Conservation (phyloP, 2,329 filamentous ascomycete genomes). For the Apiospora rasikravindrae region DNA sequence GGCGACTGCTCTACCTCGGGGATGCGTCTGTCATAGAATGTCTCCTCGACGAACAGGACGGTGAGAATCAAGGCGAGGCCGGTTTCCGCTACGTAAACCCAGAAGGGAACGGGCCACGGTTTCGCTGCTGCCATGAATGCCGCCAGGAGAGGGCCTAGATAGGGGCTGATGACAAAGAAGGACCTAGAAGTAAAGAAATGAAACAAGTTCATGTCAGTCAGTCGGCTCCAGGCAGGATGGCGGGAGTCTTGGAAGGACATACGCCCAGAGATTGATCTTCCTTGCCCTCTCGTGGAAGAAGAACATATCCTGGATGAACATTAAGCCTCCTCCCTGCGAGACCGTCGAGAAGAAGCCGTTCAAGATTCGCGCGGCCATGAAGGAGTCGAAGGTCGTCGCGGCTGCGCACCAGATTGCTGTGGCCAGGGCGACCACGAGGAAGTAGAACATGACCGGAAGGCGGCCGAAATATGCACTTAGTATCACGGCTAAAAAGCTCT, state of each 20-base stretch:
- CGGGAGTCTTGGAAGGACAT: constrained; percentile 26
- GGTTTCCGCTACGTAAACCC: constrained; percentile 50
- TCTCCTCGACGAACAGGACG: constrained; percentile 51
- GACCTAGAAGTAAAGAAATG: constrained; percentile 30
- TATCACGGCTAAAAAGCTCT: constrained; percentile 23
- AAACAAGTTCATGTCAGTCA: not conserved
- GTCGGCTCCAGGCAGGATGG: not conserved
- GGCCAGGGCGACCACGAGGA: constrained; percentile 42
- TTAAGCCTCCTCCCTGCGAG: constrained; percentile 51
- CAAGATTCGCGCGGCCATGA: constrained; percentile 53
- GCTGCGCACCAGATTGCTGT: constrained; percentile 51
- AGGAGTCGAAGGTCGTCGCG: constrained; percentile 50
- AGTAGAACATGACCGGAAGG: constrained; percentile 50
- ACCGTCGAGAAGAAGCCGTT: constrained; percentile 55
- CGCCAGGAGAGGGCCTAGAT: constrained; percentile 49
- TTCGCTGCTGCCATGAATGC: constrained; percentile 55
- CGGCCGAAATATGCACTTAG: constrained; percentile 50
- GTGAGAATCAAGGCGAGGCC: constrained; percentile 45
- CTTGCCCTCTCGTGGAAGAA: constrained; percentile 62
- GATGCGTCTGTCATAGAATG: constrained; percentile 54
- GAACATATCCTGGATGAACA: constrained; percentile 60
- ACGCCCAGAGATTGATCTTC: constrained; percentile 55
- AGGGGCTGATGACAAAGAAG: constrained; percentile 48
- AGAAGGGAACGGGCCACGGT: constrained; percentile 53
- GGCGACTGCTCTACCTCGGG: constrained; percentile 42